A percentile compares a stretch with the other conserved stretches of the same genome.
These are phyloP conservation scores for Didymella arachidicola DNA, from an alignment of 2,329 filamentous ascomycete genomes.

Conservation along the genomic window DNA sequence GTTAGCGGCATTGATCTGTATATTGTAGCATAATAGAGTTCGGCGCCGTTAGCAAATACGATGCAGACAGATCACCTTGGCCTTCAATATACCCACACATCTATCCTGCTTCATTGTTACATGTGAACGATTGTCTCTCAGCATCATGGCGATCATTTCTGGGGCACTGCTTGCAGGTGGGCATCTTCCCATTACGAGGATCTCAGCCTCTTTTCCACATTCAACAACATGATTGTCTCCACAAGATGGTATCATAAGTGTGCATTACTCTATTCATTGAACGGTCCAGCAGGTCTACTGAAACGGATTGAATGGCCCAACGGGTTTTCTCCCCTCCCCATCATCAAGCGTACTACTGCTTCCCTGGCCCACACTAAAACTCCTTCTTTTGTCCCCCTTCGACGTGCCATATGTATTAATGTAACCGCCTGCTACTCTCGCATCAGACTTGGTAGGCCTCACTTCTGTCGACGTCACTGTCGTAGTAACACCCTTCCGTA, in stretches of 20 bases:
- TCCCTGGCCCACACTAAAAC: constrained; percentile 22
- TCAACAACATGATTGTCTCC: neutral
- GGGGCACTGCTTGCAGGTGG: neutral
- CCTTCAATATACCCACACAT: neutral
- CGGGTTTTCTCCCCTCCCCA: constrained; percentile 12
- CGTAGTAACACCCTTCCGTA: constrained; percentile 29
- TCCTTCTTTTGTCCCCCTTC: constrained; percentile 14
- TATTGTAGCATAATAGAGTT: constrained; percentile 7
- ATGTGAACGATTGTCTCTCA: neutral
- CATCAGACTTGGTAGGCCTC: constrained; percentile 2
- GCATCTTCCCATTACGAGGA: neutral
- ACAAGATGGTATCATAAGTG: neutral
- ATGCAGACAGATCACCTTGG: constrained; percentile 1
- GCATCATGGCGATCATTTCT: neutral
- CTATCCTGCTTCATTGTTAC: neutral
- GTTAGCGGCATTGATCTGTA: constrained; percentile 11
- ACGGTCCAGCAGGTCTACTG: constrained; percentile 1
- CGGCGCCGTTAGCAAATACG: constrained; percentile 6
- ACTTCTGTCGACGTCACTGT: constrained; percentile 26
- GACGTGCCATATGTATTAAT: neutral
- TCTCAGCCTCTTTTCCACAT: neutral
- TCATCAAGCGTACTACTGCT: constrained; percentile 25
- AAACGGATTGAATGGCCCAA: constrained; percentile 18
- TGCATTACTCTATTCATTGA: constrained; percentile 1
- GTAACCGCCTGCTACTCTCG: neutral